Conservation (phyloP, 2,329 filamentous ascomycete species). For the Tothia fuscella region DNA sequence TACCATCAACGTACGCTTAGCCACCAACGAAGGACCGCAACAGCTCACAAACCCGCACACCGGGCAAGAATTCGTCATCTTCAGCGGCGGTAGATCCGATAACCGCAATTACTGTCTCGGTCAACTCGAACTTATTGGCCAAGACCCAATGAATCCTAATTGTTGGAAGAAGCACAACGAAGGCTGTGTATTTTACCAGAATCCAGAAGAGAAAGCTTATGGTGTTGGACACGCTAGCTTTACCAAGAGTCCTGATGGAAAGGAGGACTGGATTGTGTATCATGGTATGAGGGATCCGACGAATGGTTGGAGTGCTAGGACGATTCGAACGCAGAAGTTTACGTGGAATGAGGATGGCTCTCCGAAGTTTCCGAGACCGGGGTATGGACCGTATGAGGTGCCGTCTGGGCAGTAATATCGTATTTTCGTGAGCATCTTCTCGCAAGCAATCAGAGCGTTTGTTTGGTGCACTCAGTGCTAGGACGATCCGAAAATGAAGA, state of each 20-base stretch:
- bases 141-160: constrained; percentile 36
- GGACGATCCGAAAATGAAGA: constrained; percentile 37
- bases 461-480: too few relatives aligned
- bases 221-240: constrained; percentile 42
- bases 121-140: constrained; percentile 36
- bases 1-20: constrained; percentile 32
- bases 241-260: constrained; percentile 35
- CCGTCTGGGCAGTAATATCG: constrained; percentile 23
- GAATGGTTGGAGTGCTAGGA: constrained; percentile 35
- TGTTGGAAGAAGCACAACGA: constrained; percentile 37
- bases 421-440: too few relatives aligned
- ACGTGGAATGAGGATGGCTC: constrained; percentile 36
- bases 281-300: constrained; percentile 39
- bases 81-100: constrained; percentile 37
- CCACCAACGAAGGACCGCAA: constrained; percentile 39
- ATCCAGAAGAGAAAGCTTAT: constrained; percentile 31
- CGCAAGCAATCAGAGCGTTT: too few relatives aligned
- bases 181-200: constrained; percentile 39
- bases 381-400: constrained; percentile 35
- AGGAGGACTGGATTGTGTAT: constrained; percentile 41
- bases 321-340: constrained; percentile 38
- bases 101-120: constrained; percentile 43
- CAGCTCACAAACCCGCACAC: constrained; percentile 37
- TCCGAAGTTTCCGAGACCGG: constrained; percentile 36
- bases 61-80: constrained; percentile 37